Evolutionary conservation across 73 alveolate genomes (phyloP).

Genomic region (Stentor coeruleus): DNA sequence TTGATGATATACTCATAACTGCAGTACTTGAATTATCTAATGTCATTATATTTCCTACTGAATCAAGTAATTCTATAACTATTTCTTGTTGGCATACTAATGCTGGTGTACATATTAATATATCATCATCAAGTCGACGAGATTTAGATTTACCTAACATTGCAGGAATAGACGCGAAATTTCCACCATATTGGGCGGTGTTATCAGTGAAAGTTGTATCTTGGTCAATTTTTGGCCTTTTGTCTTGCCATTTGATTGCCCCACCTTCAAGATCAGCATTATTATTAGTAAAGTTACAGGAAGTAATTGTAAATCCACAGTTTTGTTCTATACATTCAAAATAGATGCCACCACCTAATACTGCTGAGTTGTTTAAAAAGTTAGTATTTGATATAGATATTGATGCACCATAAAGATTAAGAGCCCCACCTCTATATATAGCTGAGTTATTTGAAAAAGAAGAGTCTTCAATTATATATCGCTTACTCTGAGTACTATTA

Average conservation of each 20-base stretch:
- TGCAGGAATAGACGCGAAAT: background rate
- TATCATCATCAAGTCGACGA: background rate
- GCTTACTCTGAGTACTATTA: no score
- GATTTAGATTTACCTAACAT: no score
- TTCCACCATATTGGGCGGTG: background rate
- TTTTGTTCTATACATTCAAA: background rate
- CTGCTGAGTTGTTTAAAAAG: background rate
- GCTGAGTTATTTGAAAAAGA: background rate
- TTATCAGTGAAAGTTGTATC: background rate
- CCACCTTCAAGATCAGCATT: background rate
- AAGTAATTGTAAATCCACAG: background rate
- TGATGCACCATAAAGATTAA: background rate
- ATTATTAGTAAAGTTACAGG: background rate
- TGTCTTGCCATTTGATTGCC: background rate
- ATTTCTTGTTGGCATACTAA: background rate
- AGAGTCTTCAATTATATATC: no score
- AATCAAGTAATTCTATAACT: background rate
- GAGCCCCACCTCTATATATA: background rate
- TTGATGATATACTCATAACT: background rate
- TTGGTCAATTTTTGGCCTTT: background rate
- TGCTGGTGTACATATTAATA: background rate
- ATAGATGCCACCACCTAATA: background rate
- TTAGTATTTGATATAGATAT: background rate
- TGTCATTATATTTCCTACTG: background rate
- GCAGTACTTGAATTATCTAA: background rate